Evolutionary conservation across 495 filamentous ascomycete species (phyloP).

Genomic region (Friedmanniomyces endolithicus): DNA sequence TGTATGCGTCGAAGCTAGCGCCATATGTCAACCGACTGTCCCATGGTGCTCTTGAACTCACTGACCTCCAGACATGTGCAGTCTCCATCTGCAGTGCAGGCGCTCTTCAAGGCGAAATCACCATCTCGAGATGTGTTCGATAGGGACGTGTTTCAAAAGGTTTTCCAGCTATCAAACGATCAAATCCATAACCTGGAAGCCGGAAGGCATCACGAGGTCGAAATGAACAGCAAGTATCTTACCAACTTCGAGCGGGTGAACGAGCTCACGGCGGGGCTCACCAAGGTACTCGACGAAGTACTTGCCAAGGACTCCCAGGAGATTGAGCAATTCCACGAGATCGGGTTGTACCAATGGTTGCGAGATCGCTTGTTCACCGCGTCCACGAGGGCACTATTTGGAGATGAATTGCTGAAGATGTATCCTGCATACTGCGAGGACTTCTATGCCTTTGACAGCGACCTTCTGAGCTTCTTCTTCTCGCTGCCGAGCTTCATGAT

Average conservation of each 20-base stretch:
- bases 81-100: conserved; percentile 14
- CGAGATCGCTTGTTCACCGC: conserved; percentile 18
- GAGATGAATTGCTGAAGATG: conserved; percentile 16
- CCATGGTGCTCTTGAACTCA: no score
- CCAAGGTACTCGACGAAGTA: conserved; percentile 2
- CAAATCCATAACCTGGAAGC: conserved; percentile 3
- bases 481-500: conserved; percentile 15
- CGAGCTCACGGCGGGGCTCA: conserved; percentile 15
- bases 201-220: conserved; percentile 13
- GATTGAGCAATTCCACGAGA: background rate
- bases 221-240: conserved; percentile 19
- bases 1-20: no score
- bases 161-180: conserved; percentile 10
- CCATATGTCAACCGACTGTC: background rate
- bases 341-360: conserved; percentile 21
- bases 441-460: conserved; percentile 22
- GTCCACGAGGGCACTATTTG: conserved; percentile 20
- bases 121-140: conserved; percentile 17
- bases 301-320: conserved; percentile 9
- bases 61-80: background rate
- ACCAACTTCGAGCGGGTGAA: conserved; percentile 16
- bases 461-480: conserved; percentile 15
- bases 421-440: conserved; percentile 18
- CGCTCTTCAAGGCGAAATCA: conserved; percentile 13
- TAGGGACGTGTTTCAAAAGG: conserved; percentile 5